Evolutionary conservation across 2,329 filamentous ascomycete species (phyloP), one percentile per base, ranked within the genome.

Genomic region (Biscogniauxia marginata): DNA sequence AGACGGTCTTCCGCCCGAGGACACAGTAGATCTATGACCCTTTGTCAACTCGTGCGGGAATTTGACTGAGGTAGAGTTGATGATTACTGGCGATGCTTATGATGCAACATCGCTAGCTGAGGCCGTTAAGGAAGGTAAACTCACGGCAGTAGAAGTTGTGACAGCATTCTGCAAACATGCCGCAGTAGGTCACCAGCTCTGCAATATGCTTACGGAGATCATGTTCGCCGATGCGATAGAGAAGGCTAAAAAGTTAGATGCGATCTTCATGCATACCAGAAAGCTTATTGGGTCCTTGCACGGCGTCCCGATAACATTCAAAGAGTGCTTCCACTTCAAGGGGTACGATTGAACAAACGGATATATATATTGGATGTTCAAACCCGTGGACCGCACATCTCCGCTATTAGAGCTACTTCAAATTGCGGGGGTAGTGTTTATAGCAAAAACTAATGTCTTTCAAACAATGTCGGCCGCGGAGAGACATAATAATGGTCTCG

Each of bases 401-500:
- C 50, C 3, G 54, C 13, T 59, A 25, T 54, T 66, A 18, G 53
- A 69, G 43, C 64, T 69, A 2, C 66, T 76, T 8, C 60, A 62
- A 3, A 67, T 71, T 30, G 69, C 73, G 2, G 76, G 76, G 1
- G 76, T 74, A 2, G 66, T 78, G 8, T 71, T 77, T 50, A 74
- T 75, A 53, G 71, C 75, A 19, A 73, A 76, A 25, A 78, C 75
- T 0, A 77, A 76, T 63, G 75, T 90, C 2, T 86, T 87, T 1
- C 82, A 85, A 58, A 82, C 81, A 0, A 70, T 84, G 55, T 75
- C 75, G 63, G 76, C 74, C 7, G 68, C 84, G 44, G 85, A 88
- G 65, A 80, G 77, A 4, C 77, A 82, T 44, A 88, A 87, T 67
- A 80, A 86, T 62, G 65, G 87, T 19, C 84, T 84, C 59, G 85